Evolutionary conservation across 1,284 basidiomycete species (phyloP).

Genomic region (Schizophyllum commune): DNA sequence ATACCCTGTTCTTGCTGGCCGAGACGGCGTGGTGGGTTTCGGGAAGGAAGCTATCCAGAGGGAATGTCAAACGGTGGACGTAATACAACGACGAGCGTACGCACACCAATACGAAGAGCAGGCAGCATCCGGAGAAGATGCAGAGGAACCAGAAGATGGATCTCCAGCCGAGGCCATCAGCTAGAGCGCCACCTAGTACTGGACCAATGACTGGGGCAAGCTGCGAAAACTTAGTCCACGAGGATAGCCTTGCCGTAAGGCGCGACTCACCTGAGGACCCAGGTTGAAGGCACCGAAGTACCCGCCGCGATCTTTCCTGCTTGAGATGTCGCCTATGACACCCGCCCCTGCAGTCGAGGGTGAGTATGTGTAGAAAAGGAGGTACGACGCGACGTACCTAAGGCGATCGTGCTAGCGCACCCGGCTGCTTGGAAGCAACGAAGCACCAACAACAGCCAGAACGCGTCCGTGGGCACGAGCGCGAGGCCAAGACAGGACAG

Average conservation of each 20-base stretch:
- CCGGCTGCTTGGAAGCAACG: constrained; percentile 55
- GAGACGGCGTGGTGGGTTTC: constrained; percentile 53
- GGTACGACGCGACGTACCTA: constrained; percentile 25
- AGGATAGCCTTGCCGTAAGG: not conserved
- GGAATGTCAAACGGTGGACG: not conserved
- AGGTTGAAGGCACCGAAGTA: constrained; percentile 42
- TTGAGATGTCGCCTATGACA: constrained; percentile 51
- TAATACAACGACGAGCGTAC: constrained; percentile 16
- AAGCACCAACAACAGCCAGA: constrained; percentile 55
- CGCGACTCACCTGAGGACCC: constrained; percentile 30
- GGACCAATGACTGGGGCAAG: constrained; percentile 45
- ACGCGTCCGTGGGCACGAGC: constrained; percentile 47
- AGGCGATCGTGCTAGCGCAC: constrained; percentile 50
- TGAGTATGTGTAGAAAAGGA: constrained; percentile 11
- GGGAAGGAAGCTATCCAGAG: constrained; percentile 40
- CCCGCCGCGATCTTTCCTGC: constrained; percentile 43
- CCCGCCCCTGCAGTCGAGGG: constrained; percentile 31
- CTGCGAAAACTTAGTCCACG: constrained; percentile 17
- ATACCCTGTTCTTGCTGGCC: constrained; percentile 49
- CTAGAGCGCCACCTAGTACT: constrained; percentile 51
- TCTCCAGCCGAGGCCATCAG: constrained; percentile 60
- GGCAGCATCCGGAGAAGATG: constrained; percentile 48
- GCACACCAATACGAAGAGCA: constrained; percentile 48
- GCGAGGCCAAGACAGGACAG: constrained; percentile 55
- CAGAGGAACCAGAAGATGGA: constrained; percentile 77